Base-by-base conservation (phyloP, 2,329 filamentous ascomycete genomes). In the Talaromyces sp. region DNA sequence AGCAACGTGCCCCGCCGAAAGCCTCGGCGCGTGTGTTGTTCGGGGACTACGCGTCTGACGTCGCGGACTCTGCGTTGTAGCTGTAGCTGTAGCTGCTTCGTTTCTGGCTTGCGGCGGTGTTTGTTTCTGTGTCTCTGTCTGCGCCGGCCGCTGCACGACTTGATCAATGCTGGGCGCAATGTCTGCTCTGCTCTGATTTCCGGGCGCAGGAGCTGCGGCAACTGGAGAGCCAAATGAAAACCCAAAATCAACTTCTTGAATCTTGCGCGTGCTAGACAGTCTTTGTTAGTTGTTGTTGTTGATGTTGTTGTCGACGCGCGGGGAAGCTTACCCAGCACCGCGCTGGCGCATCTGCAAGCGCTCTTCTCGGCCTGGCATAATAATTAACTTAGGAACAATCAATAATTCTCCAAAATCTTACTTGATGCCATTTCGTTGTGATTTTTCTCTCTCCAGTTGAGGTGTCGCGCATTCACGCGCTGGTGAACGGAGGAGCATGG, bases 331-430 rank as follows among this genome's bases (percentile, higher is more conserved):
- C 81, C 78, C 82, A 69, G 82, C 81, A 70, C 82, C 82, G 68
- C 82, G 82, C 72, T 82, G 79, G 72, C 82, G 82, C 80, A 83
- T 82, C 69, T 80, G 79, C 68, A 78, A 78, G 68, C 81, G 80
- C 74, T 84, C 81, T 68, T 81, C 77, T 71, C 81, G 80, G 70
- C 78, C 80, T 81, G 64, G 60, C 55, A 63, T 49, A 8, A 29
- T 24, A n/a, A 26, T 58, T 58, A 58, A 46, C 10, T 14, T 5
- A 6, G 9, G n/a, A n/a, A n/a, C n/a, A n/a, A n/a, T n/a, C 17
- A 26, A 24, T 19, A 27, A 29, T 49, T 31, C 19, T 52, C 17
- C 38, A 38, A 29, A 55, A 1, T 35, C 75, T 35, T 74, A 78
- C 75, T 75, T 56, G 72, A 70, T 68, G 71, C 73, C 73, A 77